A percentile compares a stretch with the other conserved stretches of the same genome.
phyloP scores from a whole-genome alignment of 176 grass and related monocot species.

The Saccharum officinarum region DNA sequence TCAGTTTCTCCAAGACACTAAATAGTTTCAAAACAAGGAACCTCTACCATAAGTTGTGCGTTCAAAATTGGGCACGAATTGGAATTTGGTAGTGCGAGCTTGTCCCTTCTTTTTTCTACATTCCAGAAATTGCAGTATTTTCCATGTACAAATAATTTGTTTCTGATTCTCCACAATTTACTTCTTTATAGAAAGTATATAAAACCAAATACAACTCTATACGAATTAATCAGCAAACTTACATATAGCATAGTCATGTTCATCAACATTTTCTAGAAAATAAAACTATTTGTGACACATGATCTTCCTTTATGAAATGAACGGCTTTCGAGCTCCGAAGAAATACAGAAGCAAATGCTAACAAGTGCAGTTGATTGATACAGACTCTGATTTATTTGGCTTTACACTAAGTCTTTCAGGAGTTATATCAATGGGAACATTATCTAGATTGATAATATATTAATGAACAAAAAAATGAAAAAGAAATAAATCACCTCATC shows the following conservation, averaged over 20 bases:
- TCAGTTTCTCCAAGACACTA: too few species aligned
- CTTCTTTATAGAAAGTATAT: neutral
- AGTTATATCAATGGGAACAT: neutral
- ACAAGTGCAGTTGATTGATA: constrained; percentile 1
- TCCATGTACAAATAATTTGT: neutral
- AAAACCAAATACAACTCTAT: neutral
- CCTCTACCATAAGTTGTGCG: neutral
- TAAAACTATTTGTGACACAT: neutral
- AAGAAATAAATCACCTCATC: constrained; percentile 63
- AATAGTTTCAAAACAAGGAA: neutral
- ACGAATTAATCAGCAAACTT: neutral
- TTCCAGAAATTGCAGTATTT: neutral
- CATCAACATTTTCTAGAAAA: constrained; percentile 16
- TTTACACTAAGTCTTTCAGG: neutral
- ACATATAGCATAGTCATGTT: neutral
- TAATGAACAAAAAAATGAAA: constrained; percentile 9
- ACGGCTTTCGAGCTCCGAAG: neutral
- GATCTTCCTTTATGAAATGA: neutral
- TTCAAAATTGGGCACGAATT: neutral
- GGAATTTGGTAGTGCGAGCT: neutral
- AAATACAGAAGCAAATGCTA: neutral
- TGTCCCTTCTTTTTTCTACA: neutral
- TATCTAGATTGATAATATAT: neutral
- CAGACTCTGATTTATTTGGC: neutral
- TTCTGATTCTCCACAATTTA: neutral